These are phyloP conservation scores for Globisporangium radiosum DNA, from an alignment of 352 stramenopile genomes.

Conservation along the genomic window DNA sequence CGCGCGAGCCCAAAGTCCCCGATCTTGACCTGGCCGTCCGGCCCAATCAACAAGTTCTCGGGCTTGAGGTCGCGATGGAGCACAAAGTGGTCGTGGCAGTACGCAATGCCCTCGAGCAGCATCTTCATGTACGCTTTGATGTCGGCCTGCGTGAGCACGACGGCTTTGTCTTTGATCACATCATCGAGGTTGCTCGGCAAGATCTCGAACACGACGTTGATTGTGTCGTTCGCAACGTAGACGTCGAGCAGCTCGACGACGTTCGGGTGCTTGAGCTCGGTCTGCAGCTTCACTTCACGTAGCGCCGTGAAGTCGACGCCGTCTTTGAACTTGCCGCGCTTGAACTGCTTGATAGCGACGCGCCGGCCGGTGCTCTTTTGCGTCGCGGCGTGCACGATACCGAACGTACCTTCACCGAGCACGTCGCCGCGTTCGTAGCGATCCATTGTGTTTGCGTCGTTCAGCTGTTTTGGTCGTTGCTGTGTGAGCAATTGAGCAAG, in stretches of 20 bases:
- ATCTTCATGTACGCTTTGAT: conserved; percentile 89
- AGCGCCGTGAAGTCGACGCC: conserved; percentile 85
- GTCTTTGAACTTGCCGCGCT: conserved; percentile 86
- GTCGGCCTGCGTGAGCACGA: conserved; percentile 76
- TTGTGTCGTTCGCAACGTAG: conserved; percentile 83
- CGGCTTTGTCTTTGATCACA: conserved; percentile 85
- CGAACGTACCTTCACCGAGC: conserved; percentile 85
- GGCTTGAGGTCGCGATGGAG: conserved; percentile 86
- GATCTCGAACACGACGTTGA: conserved; percentile 88
- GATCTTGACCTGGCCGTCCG: conserved; percentile 79
- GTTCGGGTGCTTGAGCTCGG: conserved; percentile 82
- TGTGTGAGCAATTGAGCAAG: too few relatives aligned
- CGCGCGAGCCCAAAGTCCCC: conserved; percentile 84
- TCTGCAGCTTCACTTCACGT: conserved; percentile 86
- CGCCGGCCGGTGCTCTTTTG: conserved; percentile 64
- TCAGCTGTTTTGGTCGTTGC: background rate
- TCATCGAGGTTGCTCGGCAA: conserved; percentile 84
- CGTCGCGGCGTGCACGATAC: conserved; percentile 76
- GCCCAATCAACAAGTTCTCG: conserved; percentile 81
- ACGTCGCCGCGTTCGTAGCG: conserved; percentile 69
- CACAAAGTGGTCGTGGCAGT: conserved; percentile 80
- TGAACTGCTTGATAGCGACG: conserved; percentile 88
- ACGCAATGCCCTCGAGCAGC: conserved; percentile 67
- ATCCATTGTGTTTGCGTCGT: conserved; percentile 42
- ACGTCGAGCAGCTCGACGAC: conserved; percentile 84